These are phyloP conservation scores for Aspergillus fumigatiaffinis DNA, from an alignment of 2,329 filamentous ascomycete species.

Conservation along the genomic window DNA sequence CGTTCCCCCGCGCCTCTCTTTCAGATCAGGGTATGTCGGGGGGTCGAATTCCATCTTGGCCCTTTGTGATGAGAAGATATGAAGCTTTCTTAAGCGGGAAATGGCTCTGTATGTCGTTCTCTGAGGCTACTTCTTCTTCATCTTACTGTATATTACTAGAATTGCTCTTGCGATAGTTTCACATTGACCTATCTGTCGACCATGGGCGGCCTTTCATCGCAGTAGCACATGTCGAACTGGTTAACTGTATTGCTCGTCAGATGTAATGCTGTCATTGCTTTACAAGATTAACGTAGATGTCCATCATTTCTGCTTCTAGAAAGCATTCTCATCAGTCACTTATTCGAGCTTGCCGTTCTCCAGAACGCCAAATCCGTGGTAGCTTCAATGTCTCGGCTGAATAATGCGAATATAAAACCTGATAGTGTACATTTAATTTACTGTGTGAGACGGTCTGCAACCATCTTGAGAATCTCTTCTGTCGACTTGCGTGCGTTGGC, in stretches of 20 bases:
- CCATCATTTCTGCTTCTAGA: neutral
- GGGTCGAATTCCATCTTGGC: neutral
- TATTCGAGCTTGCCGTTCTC: neutral
- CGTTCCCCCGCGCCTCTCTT: neutral
- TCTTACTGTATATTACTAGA: neutral
- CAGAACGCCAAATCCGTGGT: slow-evolving; percentile 3
- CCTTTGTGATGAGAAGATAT: neutral
- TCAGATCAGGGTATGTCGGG: neutral
- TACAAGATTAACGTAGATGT: neutral
- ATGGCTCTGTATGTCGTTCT: neutral
- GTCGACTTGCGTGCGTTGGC: slow-evolving; percentile 68
- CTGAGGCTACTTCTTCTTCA: neutral
- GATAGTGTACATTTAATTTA: neutral
- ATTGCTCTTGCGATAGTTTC: neutral
- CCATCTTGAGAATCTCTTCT: slow-evolving; percentile 79
- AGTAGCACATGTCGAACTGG: neutral
- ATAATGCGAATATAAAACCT: neutral
- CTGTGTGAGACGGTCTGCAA: slow-evolving; percentile 50
- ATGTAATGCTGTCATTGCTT: neutral
- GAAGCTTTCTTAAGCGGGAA: neutral
- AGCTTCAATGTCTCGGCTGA: neutral
- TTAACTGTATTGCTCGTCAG: neutral
- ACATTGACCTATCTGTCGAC: no score
- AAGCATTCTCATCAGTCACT: neutral
- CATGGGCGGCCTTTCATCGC: no score